These are phyloP conservation scores for Backusella macrospora DNA, from an alignment of 192 early-diverging fungal species.

Conservation along the genomic window DNA sequence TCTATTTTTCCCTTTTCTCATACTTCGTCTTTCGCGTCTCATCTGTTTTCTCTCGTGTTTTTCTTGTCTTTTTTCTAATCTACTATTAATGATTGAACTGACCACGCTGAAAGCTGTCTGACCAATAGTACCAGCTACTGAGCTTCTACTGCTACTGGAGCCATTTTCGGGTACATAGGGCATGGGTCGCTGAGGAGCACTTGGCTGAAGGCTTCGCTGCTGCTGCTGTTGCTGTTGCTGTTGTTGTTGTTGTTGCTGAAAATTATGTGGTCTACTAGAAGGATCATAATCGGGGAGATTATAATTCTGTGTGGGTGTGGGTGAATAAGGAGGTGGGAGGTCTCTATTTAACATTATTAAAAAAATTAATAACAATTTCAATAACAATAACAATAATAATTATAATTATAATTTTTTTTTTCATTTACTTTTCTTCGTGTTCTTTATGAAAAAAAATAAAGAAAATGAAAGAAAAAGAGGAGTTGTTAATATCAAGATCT, in stretches of 20 bases:
- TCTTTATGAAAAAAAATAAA: neutral
- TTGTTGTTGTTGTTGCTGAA: neutral
- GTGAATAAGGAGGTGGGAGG: constrained; percentile 2
- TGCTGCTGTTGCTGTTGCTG: neutral
- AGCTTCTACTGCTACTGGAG: neutral
- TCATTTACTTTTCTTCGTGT: constrained; percentile 11
- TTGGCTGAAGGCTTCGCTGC: too few species aligned
- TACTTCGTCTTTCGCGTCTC: constrained; percentile 3
- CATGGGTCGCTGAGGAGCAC: neutral
- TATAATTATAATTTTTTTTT: neutral
- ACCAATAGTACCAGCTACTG: neutral
- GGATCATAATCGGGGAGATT: neutral
- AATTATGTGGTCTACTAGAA: neutral
- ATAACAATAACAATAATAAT: neutral
- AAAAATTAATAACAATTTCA: neutral
- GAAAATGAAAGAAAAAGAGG: neutral
- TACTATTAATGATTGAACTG: neutral
- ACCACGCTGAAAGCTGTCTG: neutral
- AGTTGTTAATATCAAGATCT: neutral
- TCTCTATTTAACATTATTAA: constrained; percentile 9
- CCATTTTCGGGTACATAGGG: neutral
- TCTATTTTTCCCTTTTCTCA: neutral
- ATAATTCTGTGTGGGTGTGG: neutral
- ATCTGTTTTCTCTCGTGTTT: neutral
- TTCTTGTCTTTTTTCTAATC: neutral